Conservation (phyloP, 2,329 filamentous ascomycete species). For the Scopulariopsis brevicaulis region DNA sequence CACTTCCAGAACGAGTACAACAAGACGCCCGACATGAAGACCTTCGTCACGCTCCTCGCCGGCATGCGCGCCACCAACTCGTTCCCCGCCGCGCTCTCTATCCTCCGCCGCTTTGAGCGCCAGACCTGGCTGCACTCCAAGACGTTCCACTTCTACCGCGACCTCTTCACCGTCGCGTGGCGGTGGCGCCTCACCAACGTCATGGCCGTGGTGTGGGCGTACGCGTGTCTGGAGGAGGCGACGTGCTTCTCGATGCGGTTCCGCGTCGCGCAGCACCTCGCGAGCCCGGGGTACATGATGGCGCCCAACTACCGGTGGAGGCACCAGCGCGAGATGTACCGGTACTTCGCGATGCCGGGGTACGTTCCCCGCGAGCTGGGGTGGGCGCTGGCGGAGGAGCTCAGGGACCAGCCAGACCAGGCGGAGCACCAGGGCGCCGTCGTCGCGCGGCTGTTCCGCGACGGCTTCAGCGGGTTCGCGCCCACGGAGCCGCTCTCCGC, state of each 20-base stretch:
- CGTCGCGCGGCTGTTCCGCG: conserved; percentile 1
- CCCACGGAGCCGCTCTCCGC: conserved; percentile 3
- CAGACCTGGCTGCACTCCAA: neutral
- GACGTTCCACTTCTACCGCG: neutral
- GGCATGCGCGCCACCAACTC: neutral
- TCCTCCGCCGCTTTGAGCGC: neutral
- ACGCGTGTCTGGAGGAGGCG: conserved; percentile 14
- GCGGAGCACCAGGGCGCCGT: conserved; percentile 4
- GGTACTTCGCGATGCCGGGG: conserved; percentile 6
- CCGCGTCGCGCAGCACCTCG: conserved; percentile 8
- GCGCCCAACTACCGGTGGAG: neutral
- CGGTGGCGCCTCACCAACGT: conserved; percentile 12
- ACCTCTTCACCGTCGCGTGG: neutral
- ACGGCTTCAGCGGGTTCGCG: neutral
- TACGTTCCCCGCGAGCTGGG: conserved; percentile 5
- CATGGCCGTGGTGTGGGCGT: conserved; percentile 20
- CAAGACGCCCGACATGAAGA: neutral
- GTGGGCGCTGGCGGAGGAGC: neutral
- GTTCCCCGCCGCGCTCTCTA: neutral
- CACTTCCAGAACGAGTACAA: neutral
- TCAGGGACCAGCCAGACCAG: neutral
- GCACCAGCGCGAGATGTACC: neutral
- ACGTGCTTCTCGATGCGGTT: conserved; percentile 16
- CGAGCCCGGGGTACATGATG: conserved; percentile 5
- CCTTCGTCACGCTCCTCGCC: conserved; percentile 6